Evolutionary conservation across 331 rosid genomes (phyloP), one percentile per base, ranked within the genome.

Genomic region (Acacia concinna): DNA sequence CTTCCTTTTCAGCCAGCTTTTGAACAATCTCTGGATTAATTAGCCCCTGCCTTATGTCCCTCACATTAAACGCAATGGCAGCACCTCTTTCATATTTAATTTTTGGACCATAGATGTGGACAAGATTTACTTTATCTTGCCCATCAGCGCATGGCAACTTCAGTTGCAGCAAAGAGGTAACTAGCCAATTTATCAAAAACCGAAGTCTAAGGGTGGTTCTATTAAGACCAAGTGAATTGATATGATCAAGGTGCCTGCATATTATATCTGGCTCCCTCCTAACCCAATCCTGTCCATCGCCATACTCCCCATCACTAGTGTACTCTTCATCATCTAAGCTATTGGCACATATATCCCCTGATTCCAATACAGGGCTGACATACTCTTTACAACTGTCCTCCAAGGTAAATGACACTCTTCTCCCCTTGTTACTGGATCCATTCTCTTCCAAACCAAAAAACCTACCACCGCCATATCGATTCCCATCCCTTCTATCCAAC

Each of bases 41-140:
- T 47, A 91, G 82, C 37, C 92, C 97, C 79, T 81, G 72, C 59
- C 76, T 89, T 81, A 82, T 84, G 77, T 90, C 97, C 78, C 93
- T 87, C 71, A 95, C 71, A 68, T 95, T 95, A 85, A 95, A 95
- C 49, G 99, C 99, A 78, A 95, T 91, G 32, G 99, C 94, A 38
- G 97, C 99, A 68, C 99, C 99, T 77, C 99, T 87, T 80, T 95
- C 99, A 41, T 95, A 95, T 78, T 95, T 95, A 73, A 95, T 92
- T 83, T 95, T 95, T 11, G 97, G 99, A 23, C 99, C 99, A 77
- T 95, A 95, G 77, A 95, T 95, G 47, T 88, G 88, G 32, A 95
- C 96, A 65, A 93, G 91, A 82, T 78, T 88, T 32, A 70, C 52
- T 64, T 82, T 85, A 41, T 76, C 85, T 83, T 78, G 84, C 38